Conservation (phyloP, 345 rosid species). For the Sisymbrium irio region DNA sequence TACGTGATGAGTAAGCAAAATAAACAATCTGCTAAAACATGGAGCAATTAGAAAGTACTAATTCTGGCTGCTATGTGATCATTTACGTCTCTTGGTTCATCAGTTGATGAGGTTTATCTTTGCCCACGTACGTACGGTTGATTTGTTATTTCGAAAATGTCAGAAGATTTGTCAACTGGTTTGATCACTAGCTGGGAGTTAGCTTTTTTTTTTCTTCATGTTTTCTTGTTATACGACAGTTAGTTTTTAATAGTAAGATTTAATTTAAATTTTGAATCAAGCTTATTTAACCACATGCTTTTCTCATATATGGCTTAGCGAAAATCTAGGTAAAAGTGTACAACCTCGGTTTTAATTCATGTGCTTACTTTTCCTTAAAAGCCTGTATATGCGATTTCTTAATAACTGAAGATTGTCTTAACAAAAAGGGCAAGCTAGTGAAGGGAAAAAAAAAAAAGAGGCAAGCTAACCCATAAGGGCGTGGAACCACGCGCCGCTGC, state of each 20-base stretch:
- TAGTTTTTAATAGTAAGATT: not conserved
- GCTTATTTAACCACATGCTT: not conserved
- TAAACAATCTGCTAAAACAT: not conserved
- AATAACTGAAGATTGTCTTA: not conserved
- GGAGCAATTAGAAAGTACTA: not conserved
- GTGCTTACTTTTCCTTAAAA: too few relatives aligned
- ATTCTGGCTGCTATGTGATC: not conserved
- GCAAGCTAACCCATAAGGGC: not conserved
- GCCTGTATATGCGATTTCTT: too few relatives aligned
- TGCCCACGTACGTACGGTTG: not conserved
- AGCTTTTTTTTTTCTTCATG: not conserved
- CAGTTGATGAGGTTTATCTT: not conserved
- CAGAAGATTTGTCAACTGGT: not conserved
- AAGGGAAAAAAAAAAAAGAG: too few relatives aligned
- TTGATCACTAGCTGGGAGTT: not conserved
- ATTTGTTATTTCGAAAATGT: not conserved
- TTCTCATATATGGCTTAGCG: not conserved
- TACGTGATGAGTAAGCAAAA: not conserved
- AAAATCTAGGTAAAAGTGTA: not conserved
- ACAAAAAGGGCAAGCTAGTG: not conserved
- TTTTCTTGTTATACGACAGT: not conserved
- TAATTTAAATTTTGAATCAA: not conserved
- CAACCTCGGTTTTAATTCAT: not conserved
- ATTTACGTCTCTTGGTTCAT: not conserved
- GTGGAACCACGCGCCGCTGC: slow-evolving; percentile 21